Percentiles rank a stretch among this genome's conserved stretches.
Conservation (phyloP, 176 grass and related monocot genomes). For the Phoenix dactylifera region DNA sequence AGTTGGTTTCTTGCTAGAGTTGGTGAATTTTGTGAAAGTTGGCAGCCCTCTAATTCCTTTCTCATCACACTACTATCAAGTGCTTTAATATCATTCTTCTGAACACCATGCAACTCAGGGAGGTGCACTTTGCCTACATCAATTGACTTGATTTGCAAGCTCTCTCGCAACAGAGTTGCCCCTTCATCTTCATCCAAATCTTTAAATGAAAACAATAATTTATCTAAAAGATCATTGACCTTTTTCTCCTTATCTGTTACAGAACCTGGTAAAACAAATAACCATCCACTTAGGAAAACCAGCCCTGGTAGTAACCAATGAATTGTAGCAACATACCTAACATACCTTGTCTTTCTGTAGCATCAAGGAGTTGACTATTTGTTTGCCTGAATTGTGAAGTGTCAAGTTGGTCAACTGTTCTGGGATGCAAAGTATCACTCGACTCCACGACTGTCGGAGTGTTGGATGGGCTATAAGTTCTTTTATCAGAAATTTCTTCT, state of each 20-base stretch:
- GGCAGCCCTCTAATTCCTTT: background rate
- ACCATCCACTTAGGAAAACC: slow-evolving; percentile 11
- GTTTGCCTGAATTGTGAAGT: slow-evolving; percentile 18
- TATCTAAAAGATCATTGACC: slow-evolving; percentile 8
- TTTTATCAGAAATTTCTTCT: slow-evolving; percentile 9
- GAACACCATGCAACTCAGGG: slow-evolving; percentile 18
- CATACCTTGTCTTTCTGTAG: slow-evolving; percentile 36
- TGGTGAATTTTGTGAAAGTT: slow-evolving; percentile 25
- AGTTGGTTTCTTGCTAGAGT: slow-evolving; percentile 10
- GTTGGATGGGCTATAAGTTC: background rate
- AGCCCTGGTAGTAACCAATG: slow-evolving; percentile 3
- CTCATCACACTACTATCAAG: background rate
- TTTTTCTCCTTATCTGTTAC: slow-evolving; percentile 17
- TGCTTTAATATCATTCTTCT: background rate
- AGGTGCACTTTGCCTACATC: slow-evolving; percentile 24
- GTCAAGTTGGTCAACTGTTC: slow-evolving; percentile 13
- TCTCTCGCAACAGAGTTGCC: slow-evolving; percentile 27
- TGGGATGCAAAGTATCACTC: slow-evolving; percentile 7
- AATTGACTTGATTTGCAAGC: slow-evolving; percentile 32
- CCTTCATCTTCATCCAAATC: slow-evolving; percentile 32
- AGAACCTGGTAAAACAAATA: slow-evolving; percentile 26
- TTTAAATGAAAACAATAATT: slow-evolving; percentile 32
- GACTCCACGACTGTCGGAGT: background rate
- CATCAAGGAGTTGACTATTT: slow-evolving; percentile 18
- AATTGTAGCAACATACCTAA: slow-evolving; percentile 1